phyloP scores from a whole-genome alignment of 441 rosid genomes.

The Mallotus repandus region DNA sequence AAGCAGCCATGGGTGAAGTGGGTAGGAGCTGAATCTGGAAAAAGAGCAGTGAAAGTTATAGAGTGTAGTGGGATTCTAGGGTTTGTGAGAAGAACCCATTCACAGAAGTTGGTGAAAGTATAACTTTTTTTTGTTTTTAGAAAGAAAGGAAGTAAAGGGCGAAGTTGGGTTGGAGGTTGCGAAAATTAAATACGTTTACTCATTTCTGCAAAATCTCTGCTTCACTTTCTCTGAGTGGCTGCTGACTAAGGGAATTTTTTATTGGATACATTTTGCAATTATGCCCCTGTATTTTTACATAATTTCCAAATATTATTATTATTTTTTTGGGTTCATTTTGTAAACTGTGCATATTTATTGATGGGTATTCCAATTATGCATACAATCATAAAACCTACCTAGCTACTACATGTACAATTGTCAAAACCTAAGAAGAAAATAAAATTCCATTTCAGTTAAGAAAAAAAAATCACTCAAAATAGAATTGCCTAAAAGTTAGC shows the following conservation, averaged over 20 bases:
- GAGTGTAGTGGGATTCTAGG: conserved; percentile 31
- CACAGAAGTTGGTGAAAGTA: conserved; percentile 21
- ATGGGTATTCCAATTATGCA: background rate
- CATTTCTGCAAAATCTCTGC: conserved; percentile 31
- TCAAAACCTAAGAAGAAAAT: too few relatives aligned
- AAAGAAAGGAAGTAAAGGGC: conserved; percentile 32
- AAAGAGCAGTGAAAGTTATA: background rate
- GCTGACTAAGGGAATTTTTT: conserved; percentile 49
- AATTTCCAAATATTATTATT: background rate
- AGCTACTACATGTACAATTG: background rate
- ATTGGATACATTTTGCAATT: conserved; percentile 32
- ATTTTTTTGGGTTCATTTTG: too few relatives aligned
- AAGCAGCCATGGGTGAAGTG: conserved; percentile 44
- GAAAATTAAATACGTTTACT: conserved; percentile 69
- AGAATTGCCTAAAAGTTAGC: background rate
- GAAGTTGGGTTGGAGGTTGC: conserved; percentile 41
- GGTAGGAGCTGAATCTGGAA: conserved; percentile 32
- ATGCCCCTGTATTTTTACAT: background rate
- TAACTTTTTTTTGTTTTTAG: conserved; percentile 22
- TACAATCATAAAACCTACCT: background rate
- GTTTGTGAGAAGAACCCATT: conserved; percentile 44
- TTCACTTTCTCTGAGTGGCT: conserved; percentile 36
- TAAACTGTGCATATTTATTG: too few relatives aligned
- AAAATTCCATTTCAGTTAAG: too few relatives aligned
- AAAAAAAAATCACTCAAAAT: background rate